These are phyloP conservation scores for Neurospora pannonica DNA, from an alignment of 495 filamentous ascomycete species.

Conservation along the genomic window DNA sequence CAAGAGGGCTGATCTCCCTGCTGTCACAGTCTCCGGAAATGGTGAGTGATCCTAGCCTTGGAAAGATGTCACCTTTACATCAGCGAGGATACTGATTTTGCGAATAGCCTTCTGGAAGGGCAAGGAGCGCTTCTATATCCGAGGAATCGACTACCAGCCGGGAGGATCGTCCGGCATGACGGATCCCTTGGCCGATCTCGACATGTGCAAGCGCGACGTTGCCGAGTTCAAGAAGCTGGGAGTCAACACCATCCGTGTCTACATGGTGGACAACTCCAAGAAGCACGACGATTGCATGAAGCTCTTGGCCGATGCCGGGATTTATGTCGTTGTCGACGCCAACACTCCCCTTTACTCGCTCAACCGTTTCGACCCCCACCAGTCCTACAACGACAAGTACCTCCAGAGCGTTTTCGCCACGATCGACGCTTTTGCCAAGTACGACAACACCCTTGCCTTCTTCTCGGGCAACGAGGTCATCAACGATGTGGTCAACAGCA, in stretches of 20 bases:
- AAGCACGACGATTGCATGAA: conserved; percentile 82
- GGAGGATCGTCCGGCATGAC: conserved; percentile 69
- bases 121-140: conserved; percentile 77
- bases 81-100: not conserved
- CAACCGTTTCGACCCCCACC: conserved; percentile 62
- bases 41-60: conserved; percentile 17
- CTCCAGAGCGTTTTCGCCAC: conserved; percentile 90
- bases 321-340: conserved; percentile 81
- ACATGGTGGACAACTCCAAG: conserved; percentile 81
- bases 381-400: conserved; percentile 84
- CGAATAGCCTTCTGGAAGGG: conserved; percentile 75
- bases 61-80: not conserved
- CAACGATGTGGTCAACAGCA: conserved; percentile 65
- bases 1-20: conserved; percentile 29
- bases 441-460: conserved; percentile 85
- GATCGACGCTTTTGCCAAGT: conserved; percentile 77
- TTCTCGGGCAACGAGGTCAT: conserved; percentile 97
- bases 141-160: conserved; percentile 92
- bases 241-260: conserved; percentile 86
- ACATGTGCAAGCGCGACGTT: conserved; percentile 74
- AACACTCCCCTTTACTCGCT: conserved; percentile 59
- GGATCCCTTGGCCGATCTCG: conserved; percentile 70
- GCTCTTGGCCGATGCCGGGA: conserved; percentile 69
- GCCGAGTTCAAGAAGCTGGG: conserved; percentile 73
- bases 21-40: conserved; percentile 39